Conservation (phyloP, 2,329 filamentous ascomycete species). For the Venturia effusa region DNA sequence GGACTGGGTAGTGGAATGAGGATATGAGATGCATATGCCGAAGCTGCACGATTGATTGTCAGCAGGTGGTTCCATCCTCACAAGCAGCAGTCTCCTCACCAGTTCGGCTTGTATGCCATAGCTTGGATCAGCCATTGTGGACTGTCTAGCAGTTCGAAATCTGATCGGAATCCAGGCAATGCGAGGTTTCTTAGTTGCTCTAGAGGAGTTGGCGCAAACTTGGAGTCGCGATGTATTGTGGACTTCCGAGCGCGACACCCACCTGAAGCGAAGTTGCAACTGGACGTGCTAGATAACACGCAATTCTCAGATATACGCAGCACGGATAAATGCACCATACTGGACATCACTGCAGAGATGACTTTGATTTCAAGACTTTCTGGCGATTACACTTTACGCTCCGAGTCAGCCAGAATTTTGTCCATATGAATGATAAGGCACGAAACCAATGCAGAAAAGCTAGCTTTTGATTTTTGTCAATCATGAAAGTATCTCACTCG, state of each 20-base stretch:
- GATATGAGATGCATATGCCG: slow-evolving; percentile 87
- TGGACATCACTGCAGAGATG: no score
- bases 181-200: not conserved
- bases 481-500: not conserved
- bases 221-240: not conserved
- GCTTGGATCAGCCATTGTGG: slow-evolving; percentile 34
- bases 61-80: not conserved
- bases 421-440: no score
- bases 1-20: slow-evolving; percentile 63
- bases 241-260: not conserved
- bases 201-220: not conserved
- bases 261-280: not conserved
- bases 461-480: not conserved
- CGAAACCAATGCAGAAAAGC: not conserved
- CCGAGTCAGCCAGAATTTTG: no score
- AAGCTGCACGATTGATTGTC: slow-evolving; percentile 42
- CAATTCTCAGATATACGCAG: not conserved
- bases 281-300: not conserved
- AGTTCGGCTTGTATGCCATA: slow-evolving; percentile 35
- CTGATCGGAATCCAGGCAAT: not conserved
- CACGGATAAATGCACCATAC: not conserved
- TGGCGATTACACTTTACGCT: not conserved
- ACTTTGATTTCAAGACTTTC: not conserved
- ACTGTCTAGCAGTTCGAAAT: not conserved
- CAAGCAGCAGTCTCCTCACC: slow-evolving; percentile 20